These are phyloP conservation scores for Dipteronia sinensis DNA, from an alignment of 345 rosid species.

Conservation along the genomic window DNA sequence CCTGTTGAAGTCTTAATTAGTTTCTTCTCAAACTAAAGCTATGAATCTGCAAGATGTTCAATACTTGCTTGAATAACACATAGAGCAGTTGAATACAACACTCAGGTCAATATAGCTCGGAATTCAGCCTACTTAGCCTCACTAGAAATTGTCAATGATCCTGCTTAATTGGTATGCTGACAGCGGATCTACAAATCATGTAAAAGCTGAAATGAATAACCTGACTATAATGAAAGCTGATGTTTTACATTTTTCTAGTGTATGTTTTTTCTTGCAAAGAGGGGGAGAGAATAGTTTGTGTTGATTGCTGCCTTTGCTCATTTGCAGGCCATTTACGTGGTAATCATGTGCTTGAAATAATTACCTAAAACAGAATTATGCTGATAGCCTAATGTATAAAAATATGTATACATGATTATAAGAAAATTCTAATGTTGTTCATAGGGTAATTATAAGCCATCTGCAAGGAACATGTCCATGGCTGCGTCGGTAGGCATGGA, in stretches of 20 bases:
- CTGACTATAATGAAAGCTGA: background rate
- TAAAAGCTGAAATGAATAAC: no score
- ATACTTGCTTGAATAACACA: no score
- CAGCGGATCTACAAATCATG: no score
- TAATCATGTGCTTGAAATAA: background rate
- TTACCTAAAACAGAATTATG: background rate
- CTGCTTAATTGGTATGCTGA: no score
- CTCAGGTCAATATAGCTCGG: no score
- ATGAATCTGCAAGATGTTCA: no score
- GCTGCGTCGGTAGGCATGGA: slow-evolving; percentile 45
- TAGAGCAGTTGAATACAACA: no score
- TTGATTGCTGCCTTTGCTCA: background rate
- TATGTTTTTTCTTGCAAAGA: background rate
- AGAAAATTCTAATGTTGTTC: slow-evolving; percentile 18
- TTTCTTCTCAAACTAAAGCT: no score
- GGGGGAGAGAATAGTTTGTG: background rate
- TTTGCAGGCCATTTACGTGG: background rate
- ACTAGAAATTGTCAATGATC: no score
- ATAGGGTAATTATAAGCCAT: slow-evolving; percentile 52
- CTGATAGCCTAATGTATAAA: background rate
- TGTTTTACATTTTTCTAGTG: background rate
- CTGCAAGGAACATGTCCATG: slow-evolving; percentile 55
- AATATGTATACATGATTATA: background rate
- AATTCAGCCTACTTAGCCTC: no score
- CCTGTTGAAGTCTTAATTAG: no score